Evolutionary conservation across 83 land plant genomes (phyloP).

Genomic region (Picea abies): DNA sequence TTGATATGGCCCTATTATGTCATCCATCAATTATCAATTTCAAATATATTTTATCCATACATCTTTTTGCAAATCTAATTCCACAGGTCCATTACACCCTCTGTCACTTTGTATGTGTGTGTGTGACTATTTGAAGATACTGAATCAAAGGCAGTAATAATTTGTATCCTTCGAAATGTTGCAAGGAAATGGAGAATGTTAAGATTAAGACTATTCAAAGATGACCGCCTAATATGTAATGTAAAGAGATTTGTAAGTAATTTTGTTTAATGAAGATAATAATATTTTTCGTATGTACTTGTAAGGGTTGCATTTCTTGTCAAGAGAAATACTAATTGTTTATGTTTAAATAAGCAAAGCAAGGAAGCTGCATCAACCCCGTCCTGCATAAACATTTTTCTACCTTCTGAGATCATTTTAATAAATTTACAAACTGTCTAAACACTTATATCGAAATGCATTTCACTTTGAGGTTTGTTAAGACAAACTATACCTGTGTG

Average conservation of each 20-base stretch:
- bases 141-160: no score
- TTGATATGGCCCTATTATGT: no score
- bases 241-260: neutral
- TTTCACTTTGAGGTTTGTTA: neutral
- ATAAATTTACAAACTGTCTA: neutral
- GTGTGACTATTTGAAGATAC: no score
- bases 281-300: neutral
- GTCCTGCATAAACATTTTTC: neutral
- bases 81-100: no score
- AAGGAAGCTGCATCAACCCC: neutral
- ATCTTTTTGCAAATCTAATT: no score
- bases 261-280: neutral
- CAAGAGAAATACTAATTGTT: neutral
- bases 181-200: no score
- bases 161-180: no score
- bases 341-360: neutral
- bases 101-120: no score
- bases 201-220: neutral
- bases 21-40: no score
- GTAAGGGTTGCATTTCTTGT: neutral
- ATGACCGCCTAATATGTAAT: neutral
- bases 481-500: slow-evolving; percentile 66
- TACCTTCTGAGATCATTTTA: neutral
- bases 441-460: neutral
- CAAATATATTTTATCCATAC: no score